A percentile compares a stretch with the other conserved stretches of the same genome.
Evolutionary conservation across 2,329 filamentous ascomycete genomes (phyloP).

Genomic region (Aureobasidium mangrovei): DNA sequence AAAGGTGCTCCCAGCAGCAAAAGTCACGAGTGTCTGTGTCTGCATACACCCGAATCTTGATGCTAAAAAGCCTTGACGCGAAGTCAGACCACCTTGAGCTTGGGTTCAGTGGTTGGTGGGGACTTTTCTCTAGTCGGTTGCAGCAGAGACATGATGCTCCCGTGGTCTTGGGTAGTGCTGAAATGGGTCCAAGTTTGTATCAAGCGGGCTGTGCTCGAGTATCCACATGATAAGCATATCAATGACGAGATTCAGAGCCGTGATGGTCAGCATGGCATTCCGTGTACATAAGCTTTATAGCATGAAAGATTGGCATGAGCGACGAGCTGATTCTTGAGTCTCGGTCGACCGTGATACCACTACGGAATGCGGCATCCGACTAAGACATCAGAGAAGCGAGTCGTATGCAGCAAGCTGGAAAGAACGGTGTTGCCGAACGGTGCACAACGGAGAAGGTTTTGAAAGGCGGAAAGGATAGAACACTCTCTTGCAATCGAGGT

Average conservation of each 20-base stretch:
- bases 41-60: not conserved
- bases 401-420: not conserved
- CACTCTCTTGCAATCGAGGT: constrained; percentile 6
- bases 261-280: not conserved
- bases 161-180: not conserved
- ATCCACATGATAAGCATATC: constrained; percentile 8
- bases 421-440: constrained; percentile 10
- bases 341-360: not conserved
- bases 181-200: not conserved
- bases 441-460: constrained; percentile 9
- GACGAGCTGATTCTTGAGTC: constrained; percentile 1
- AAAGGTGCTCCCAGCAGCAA: not conserved
- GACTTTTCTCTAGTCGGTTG: not conserved
- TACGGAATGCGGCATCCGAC: not conserved
- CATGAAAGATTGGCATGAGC: not conserved
- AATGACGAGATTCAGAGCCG: not conserved
- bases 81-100: not conserved
- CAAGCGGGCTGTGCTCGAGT: not conserved
- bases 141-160: not conserved
- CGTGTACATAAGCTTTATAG: constrained; percentile 11
- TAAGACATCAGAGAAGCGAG: constrained; percentile 11
- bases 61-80: not conserved
- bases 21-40: not conserved
- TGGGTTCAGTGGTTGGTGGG: not conserved
- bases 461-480: not conserved